phyloP scores from a whole-genome alignment of 352 stramenopile genomes.

The Phytopythium chamaehyphon region DNA sequence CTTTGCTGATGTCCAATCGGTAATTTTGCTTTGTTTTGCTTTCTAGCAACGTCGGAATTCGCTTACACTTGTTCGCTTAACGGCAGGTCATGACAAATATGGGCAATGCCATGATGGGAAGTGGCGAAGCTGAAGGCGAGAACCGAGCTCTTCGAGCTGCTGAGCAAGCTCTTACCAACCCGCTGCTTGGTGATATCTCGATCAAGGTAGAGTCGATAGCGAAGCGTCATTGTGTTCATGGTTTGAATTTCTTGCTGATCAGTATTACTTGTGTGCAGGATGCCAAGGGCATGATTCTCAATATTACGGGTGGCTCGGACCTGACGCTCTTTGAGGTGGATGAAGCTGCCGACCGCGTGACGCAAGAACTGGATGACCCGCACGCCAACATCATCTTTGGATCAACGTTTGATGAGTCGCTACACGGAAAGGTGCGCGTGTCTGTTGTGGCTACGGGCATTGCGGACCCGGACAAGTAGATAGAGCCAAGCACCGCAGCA shows the following conservation, averaged over 20 bases:
- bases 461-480: constrained; percentile 52
- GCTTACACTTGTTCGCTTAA: background rate
- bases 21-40: constrained; percentile 15
- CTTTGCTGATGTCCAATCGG: constrained; percentile 84
- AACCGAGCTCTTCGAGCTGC: constrained; percentile 81
- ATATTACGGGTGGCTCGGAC: constrained; percentile 93
- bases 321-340: constrained; percentile 93
- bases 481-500: constrained; percentile 27
- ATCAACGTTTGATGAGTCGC: constrained; percentile 79
- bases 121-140: constrained; percentile 89
- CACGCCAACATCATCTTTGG: constrained; percentile 89
- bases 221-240: background rate
- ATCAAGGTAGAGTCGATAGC: constrained; percentile 46
- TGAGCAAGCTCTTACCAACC: constrained; percentile 85
- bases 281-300: constrained; percentile 93
- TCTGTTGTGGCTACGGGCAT: constrained; percentile 88
- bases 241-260: background rate
- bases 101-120: constrained; percentile 89
- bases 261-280: constrained; percentile 23
- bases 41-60: too few species aligned
- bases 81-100: constrained; percentile 81
- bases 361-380: constrained; percentile 81
- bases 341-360: constrained; percentile 83
- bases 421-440: constrained; percentile 78
- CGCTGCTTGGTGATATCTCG: constrained; percentile 86